phyloP scores from a whole-genome alignment of 2,329 filamentous ascomycete genomes.

The Penicillium sp. region DNA sequence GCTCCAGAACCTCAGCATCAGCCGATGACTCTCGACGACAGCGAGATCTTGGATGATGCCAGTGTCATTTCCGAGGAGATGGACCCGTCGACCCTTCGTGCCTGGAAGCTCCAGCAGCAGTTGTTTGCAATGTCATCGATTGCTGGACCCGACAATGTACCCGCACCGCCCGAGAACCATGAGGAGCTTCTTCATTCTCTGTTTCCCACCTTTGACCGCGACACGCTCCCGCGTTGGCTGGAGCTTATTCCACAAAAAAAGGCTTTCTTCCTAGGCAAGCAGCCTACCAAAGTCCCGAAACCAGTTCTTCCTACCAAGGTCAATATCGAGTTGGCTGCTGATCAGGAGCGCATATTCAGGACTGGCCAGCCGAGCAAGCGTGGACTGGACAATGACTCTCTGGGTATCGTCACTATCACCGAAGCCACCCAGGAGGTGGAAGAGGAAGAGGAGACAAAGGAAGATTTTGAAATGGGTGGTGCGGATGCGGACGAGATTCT shows the following conservation, averaged over 20 bases:
- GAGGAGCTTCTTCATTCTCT: conserved; percentile 71
- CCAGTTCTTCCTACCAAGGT: conserved; percentile 80
- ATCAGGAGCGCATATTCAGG: conserved; percentile 80
- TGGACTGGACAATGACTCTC: conserved; percentile 50
- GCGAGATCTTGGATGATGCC: conserved; percentile 25
- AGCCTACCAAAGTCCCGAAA: conserved; percentile 72
- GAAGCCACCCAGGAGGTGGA: conserved; percentile 46
- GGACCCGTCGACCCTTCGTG: conserved; percentile 39
- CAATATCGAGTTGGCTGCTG: conserved; percentile 75
- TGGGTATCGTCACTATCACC: conserved; percentile 50
- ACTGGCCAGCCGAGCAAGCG: conserved; percentile 59
- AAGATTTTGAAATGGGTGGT: conserved; percentile 48
- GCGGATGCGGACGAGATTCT: conserved; percentile 59
- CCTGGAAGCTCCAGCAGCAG: conserved; percentile 45
- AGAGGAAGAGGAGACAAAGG: conserved; percentile 45
- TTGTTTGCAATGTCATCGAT: conserved; percentile 44
- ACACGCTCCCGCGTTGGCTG: conserved; percentile 71
- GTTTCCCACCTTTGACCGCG: conserved; percentile 74
- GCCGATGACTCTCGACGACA: conserved; percentile 26
- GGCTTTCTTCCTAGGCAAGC: conserved; percentile 71
- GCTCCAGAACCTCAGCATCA: conserved; percentile 17
- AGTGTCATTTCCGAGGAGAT: conserved; percentile 35
- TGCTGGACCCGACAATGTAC: conserved; percentile 53
- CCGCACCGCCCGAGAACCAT: conserved; percentile 65
- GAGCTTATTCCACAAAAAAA: conserved; percentile 76